Evolutionary conservation across 352 stramenopile species (phyloP).

Genomic region (Pythium dissotocum): DNA sequence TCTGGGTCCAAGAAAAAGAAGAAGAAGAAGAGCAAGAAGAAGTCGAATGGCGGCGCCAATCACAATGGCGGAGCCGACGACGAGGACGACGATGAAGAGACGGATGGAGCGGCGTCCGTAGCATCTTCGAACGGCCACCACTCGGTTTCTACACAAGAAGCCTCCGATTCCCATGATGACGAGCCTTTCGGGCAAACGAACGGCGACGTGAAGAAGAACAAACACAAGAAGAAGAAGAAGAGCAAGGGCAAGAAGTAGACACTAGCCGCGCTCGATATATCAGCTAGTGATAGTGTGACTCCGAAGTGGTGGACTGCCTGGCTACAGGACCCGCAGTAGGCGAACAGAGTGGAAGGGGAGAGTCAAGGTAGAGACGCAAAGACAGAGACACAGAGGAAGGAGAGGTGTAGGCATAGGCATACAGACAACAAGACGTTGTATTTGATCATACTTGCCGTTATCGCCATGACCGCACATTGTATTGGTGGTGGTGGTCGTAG

Average conservation of each 20-base stretch:
- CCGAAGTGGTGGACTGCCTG: background rate
- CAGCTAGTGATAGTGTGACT: constrained; percentile 2
- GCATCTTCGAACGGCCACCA: constrained; percentile 18
- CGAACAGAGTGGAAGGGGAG: background rate
- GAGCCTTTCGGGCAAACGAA: constrained; percentile 7
- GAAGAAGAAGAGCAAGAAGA: constrained; percentile 56
- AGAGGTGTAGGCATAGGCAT: constrained; percentile 20
- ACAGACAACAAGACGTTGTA: constrained; percentile 9
- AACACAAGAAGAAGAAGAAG: constrained; percentile 43
- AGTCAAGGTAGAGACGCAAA: constrained; percentile 16
- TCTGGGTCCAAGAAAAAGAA: constrained; percentile 59
- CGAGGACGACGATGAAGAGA: constrained; percentile 17
- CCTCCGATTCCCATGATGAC: constrained; percentile 21
- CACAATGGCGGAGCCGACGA: constrained; percentile 12
- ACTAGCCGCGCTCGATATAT: background rate
- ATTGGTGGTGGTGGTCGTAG: background rate
- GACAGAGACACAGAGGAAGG: constrained; percentile 7
- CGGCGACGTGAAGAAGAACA: constrained; percentile 22
- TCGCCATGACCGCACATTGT: constrained; percentile 10
- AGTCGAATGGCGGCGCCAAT: constrained; percentile 31
- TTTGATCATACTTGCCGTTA: background rate
- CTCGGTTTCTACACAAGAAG: constrained; percentile 3
- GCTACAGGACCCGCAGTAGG: background rate
- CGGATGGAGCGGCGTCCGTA: constrained; percentile 17
- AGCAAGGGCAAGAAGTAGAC: constrained; percentile 36